Conservation (phyloP, 225 moss, liverwort and hornwort species). For the Climacium dendroides region DNA sequence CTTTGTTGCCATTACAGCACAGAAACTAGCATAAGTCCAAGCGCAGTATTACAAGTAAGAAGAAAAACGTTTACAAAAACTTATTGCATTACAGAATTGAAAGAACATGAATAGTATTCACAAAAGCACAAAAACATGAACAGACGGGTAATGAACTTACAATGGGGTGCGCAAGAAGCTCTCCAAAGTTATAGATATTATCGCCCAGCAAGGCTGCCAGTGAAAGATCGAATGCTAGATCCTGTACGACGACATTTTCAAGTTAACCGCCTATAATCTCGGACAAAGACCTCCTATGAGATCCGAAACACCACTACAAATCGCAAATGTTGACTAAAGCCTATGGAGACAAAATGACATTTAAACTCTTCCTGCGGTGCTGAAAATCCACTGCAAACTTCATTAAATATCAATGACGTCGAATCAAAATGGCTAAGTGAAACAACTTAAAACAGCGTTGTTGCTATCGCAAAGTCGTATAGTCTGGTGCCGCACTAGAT, state of each 20-base stretch:
- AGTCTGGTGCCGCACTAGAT: neutral
- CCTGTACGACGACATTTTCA: conserved; percentile 31
- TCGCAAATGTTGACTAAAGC: neutral
- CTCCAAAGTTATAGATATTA: conserved; percentile 98
- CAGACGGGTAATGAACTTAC: conserved; percentile 12
- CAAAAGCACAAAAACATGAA: neutral
- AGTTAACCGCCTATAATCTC: neutral
- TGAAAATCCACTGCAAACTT: neutral
- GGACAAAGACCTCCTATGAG: neutral
- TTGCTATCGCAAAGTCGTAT: neutral
- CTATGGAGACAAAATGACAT: neutral
- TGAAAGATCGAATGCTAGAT: conserved; percentile 94
- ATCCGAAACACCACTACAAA: neutral
- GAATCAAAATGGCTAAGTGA: neutral
- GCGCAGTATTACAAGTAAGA: neutral
- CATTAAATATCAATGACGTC: neutral
- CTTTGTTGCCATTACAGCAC: neutral
- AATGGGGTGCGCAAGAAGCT: conserved; percentile 97
- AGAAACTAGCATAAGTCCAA: neutral
- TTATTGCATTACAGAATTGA: neutral
- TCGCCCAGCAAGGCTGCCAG: conserved; percentile 93
- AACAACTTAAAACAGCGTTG: neutral
- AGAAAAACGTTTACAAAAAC: neutral
- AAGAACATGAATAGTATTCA: neutral
- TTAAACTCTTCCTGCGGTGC: neutral